Evolutionary conservation across 2,329 filamentous ascomycete species (phyloP).

Genomic region (Colletotrichum orbiculare): DNA sequence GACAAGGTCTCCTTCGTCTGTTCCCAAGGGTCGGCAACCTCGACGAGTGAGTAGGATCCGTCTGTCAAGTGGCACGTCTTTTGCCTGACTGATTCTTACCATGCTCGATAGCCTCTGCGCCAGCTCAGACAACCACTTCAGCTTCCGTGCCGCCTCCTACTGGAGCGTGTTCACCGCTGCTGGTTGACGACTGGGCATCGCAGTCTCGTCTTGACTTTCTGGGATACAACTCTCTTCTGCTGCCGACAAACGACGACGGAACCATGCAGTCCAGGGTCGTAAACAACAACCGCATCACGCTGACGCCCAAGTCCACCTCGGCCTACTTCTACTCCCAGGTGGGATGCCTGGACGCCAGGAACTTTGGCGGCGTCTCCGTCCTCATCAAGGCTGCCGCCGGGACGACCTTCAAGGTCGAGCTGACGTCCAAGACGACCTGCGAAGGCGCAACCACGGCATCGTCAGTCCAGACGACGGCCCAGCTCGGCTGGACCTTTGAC

Average conservation of each 20-base stretch:
- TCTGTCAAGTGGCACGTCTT: background rate
- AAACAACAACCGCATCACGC: slow-evolving; percentile 60
- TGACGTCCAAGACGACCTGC: slow-evolving; percentile 60
- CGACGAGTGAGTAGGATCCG: slow-evolving; percentile 33
- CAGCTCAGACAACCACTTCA: slow-evolving; percentile 12
- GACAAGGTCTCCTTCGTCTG: slow-evolving; percentile 61
- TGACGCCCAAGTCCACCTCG: slow-evolving; percentile 58
- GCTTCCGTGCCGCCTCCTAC: background rate
- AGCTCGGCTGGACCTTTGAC: slow-evolving; percentile 70
- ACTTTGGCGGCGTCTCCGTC: slow-evolving; percentile 66
- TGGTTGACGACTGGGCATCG: slow-evolving; percentile 71
- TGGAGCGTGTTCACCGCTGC: slow-evolving; percentile 51
- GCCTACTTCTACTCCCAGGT: slow-evolving; percentile 70
- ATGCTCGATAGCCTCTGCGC: slow-evolving; percentile 9
- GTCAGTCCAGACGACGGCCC: slow-evolving; percentile 52
- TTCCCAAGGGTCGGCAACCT: slow-evolving; percentile 34
- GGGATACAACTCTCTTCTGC: slow-evolving; percentile 68
- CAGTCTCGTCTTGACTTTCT: slow-evolving; percentile 71
- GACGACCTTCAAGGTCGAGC: slow-evolving; percentile 61
- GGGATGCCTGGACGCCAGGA: slow-evolving; percentile 62
- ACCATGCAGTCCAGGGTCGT: slow-evolving; percentile 67
- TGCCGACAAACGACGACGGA: slow-evolving; percentile 66
- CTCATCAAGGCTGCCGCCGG: slow-evolving; percentile 64
- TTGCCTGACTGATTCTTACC: slow-evolving; percentile 6
- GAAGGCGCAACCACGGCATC: slow-evolving; percentile 49